Evolutionary conservation across 1,284 basidiomycete genomes (phyloP), one percentile per base, ranked within the genome.

Genomic region (Trametes hirsuta): DNA sequence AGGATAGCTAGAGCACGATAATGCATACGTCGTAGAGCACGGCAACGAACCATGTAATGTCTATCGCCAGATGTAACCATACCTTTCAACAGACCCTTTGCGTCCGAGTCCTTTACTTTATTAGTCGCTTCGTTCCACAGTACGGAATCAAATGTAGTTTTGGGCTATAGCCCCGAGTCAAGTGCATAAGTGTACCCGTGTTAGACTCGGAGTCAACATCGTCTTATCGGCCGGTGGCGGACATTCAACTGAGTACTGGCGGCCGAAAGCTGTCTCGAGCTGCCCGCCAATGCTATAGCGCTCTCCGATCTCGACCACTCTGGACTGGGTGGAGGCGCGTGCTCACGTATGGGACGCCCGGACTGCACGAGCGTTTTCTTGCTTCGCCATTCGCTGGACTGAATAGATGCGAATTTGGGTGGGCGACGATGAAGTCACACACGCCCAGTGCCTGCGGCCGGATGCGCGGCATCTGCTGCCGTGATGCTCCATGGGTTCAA

Each of bases 1-100:
- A 62, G 55, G 44, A 55, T 61, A 61, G 61, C 44, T 63, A 65
- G 61, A 63, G 36, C 53, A 53, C 40, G 58, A 53, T 65, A 65
- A 65, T 65, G 47, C 53, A 59, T 63, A 61, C 53, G 58, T 58
- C 47, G 61, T 61, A 65, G 53, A 63, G 24, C 55, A 56, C 47
- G 42, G 53, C 48, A 59, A 30, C 15, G 49, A 34, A 41, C 37
- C 45, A 54, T 60, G 60, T 65, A 62, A 58, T 62, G 24, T 39
- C 47, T 37, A 35, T 49, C 41, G 47, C 54, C 51, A 22, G 52
- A 25, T 48, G 54, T 55, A 58, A 47, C 48, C 35, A 12, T 51
- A 44, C 40, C 21, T 15, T 35, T 21, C 14, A 18, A 12, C 30
- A 30, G 30, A 30, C 4, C 30, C 18, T 18, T 18, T 18, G 18